Percentiles rank a stretch among this genome's conserved stretches.
Conservation (phyloP, 2,329 filamentous ascomycete species). For the Hypoxylon sp. region DNA sequence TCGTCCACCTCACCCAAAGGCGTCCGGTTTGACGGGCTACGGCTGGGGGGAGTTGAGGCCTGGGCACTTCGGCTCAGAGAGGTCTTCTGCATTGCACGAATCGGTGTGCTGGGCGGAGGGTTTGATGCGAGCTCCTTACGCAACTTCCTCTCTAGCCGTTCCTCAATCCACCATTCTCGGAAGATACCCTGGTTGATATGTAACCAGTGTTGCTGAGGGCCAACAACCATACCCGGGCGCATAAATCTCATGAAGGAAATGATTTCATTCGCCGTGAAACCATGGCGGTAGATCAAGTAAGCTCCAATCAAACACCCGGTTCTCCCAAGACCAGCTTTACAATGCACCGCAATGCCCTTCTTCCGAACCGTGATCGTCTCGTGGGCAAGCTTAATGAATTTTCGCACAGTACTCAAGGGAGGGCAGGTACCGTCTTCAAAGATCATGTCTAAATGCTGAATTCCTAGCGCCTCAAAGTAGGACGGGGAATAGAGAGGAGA, state of each 20-base stretch:
- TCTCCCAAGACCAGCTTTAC: constrained; percentile 95
- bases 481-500: constrained; percentile 95
- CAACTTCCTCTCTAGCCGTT: constrained; percentile 80
- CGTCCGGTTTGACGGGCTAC: constrained; percentile 79
- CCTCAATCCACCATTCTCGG: constrained; percentile 98
- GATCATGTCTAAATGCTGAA: constrained; percentile 98
- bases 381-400: constrained; percentile 95
- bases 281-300: constrained; percentile 96
- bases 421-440: constrained; percentile 99
- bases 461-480: constrained; percentile 96
- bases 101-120: constrained; percentile 70
- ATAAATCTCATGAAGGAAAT: constrained; percentile 99
- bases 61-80: constrained; percentile 73
- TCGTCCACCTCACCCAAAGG: constrained; percentile 95
- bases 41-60: constrained; percentile 87
- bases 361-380: constrained; percentile 93
- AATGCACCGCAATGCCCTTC: constrained; percentile 96
- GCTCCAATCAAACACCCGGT: constrained; percentile 97
- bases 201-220: constrained; percentile 98
- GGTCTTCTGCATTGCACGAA: constrained; percentile 72
- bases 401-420: constrained; percentile 86
- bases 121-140: constrained; percentile 71
- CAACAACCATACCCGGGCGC: constrained; percentile 98
- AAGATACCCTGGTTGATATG: constrained; percentile 97
- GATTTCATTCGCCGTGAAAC: constrained; percentile 96